These are phyloP conservation scores for Mucor sp. DNA, from an alignment of 371 early-diverging fungal genomes.

Conservation along the genomic window DNA sequence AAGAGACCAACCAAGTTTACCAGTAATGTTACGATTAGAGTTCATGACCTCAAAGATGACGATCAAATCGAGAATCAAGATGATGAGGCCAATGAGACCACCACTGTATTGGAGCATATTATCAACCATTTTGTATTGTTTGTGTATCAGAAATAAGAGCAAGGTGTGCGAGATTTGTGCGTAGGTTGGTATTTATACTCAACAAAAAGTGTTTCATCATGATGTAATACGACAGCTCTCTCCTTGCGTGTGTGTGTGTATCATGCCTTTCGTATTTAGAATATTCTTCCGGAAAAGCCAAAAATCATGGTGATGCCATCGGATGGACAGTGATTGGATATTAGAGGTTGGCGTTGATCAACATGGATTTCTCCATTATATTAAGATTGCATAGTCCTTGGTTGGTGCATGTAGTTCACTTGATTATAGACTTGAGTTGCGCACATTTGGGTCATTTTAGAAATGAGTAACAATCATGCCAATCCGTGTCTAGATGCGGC, in stretches of 20 bases:
- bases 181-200: not conserved
- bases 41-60: slow-evolving; percentile 65
- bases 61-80: slow-evolving; percentile 61
- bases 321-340: no score
- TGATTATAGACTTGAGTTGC: no score
- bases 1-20: slow-evolving; percentile 61
- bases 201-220: not conserved
- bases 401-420: no score
- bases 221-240: not conserved
- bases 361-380: no score
- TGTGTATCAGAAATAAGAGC: not conserved
- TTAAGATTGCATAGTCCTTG: no score
- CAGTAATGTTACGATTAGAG: slow-evolving; percentile 51
- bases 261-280: not conserved
- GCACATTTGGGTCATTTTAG: no score
- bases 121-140: slow-evolving; percentile 22
- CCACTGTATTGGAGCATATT: slow-evolving; percentile 51
- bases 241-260: not conserved
- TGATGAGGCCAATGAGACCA: slow-evolving; percentile 51
- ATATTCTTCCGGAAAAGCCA: not conserved
- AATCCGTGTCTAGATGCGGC: no score
- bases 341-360: no score
- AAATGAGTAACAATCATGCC: no score
- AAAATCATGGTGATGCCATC: not conserved
- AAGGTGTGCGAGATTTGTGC: not conserved